Evolutionary conservation across 371 early-diverging fungal species (phyloP), one percentile per base, ranked within the genome.

Genomic region (Rhizopus sp.): DNA sequence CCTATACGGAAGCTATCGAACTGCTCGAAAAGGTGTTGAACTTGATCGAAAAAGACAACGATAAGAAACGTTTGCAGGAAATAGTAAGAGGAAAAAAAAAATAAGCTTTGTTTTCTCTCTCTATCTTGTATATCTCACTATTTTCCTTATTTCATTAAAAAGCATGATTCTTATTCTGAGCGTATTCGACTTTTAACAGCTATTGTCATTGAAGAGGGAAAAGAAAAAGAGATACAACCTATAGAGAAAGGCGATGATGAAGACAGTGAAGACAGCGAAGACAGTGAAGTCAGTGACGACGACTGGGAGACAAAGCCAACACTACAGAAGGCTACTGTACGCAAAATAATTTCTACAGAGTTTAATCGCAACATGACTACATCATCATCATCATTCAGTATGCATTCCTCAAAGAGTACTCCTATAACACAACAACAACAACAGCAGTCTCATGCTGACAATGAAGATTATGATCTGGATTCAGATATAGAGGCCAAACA

Each of bases 1-100:
- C 77, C 1, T 80, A 80, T 50, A 68, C 70, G 34, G 80, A 80
- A 49, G 80, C 80, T 12, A 62, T 80, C 31, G 44, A 59, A 12
- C 57, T 80, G 29, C 54, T 80, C 35, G 68, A 73, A 54, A 65
- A 69, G 37, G 80, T 79, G 2, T 56, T 79, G 38, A 41, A 39
- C 32, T 62, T 73, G 16, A 73, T 71, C 12, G 72, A 74, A 8
- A 72, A 70, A 51, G 70, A 69, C 39, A 69, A 66, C 33, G 80
- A 80, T 55, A 59, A 65, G 17, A 64, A 53, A 15, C 59, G 77
- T 33, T 54, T 80, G 37, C 73, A 77, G 53, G 71, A 72, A 52
- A 80, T 75, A 40, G 80, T 80, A 73, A 66, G 80, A 46, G 42
- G 33, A 17, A 38, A 33, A 53, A 56, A 16, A 15, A 41, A 34